Evolutionary conservation across 345 rosid genomes (phyloP), one percentile per base, ranked within the genome.

Genomic region (Eucalyptus sideroxylon): DNA sequence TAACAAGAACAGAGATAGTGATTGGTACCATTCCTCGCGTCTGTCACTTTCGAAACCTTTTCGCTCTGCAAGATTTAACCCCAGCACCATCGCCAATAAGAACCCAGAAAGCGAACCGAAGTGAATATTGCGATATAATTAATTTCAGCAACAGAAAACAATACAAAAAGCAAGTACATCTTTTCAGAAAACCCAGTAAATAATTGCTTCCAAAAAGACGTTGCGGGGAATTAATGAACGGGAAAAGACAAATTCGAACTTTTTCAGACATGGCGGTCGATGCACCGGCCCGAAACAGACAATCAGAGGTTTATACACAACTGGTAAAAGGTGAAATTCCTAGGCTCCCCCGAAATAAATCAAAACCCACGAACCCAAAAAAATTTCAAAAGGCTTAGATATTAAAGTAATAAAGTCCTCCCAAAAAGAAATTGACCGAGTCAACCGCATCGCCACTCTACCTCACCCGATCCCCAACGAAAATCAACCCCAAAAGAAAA

Each of bases 21-120:
- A 90, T 91, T 82, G 90, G 91, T 94, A 96, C 99, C 98, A 92
- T 93, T 95, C 77, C 91, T 83, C 87, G 95, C 92, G 94, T 95
- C 97, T 88, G 98, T 98, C 96, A 92, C 98, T 98, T 95, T 97
- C 99, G 89, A 89, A 88, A 60, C 94, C 95, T 93, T 94, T 94
- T 92, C 97, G 89, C 91, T 97, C 99, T 98, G 96, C 95, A 94
- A 90, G 91, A 89, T 93, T 87, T 81, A 92, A 88, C 92, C 90
- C 82, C 59, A 89, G 89, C 90, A 93, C 69, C 69, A 87, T 88
- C 89, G 62, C 59, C 60, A 80, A 88, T 37, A 27, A 83, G 44
- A 89, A 53, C 88, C 80, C 65, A 77, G 77, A 88, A 69, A 77
- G 30, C 88, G 86, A 86, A 88, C 90, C 88, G 88, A 77, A 72